Evolutionary conservation across 1,284 basidiomycete species (phyloP), one percentile per base, ranked within the genome.

Genomic region (Pseudomicrostroma phylloplanum): DNA sequence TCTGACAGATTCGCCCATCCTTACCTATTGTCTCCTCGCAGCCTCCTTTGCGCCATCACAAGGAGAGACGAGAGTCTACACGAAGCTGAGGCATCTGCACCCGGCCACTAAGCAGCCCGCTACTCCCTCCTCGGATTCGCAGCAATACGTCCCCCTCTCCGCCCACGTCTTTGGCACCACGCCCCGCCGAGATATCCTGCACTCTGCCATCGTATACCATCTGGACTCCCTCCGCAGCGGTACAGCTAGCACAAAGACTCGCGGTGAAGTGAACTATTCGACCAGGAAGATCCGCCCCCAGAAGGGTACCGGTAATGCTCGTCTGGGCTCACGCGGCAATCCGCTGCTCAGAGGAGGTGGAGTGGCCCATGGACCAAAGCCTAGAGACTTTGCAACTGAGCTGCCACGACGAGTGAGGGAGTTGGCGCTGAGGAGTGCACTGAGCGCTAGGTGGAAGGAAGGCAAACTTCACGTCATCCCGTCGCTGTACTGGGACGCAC

Each of bases 301-400:
- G 79, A 99, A 99, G 81, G 93, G 93, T 1, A 86, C 86, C 11
- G 96, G 94, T 71, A 83, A 82, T 67, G 96, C 94, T 17, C 90
- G 94, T 81, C 83, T 94, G 1, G 94, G 94, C 57, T 91, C 92
- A 74, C 86, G 83, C 13, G 88, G 91, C 69, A 90, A 87, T 77
- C 92, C 93, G 4, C 91, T 92, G 82, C 85, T 93, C 67, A 85
- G 88, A 41, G 93, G 93, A 58, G 94, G 94, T 81, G 94, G 92
- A 71, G 86, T 90, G 36, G 90, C 90, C 1, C 91, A 91, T 71
- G 91, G 91, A 43, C 91, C 92, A 0, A 88, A 90, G 75, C 90
- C 91, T 0, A 86, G 92, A 60, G 90, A 96, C 80, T 93, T 92
- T 79, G 87, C 89, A 69, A 93, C 91, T 54, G 88, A 90, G 66